Percentiles rank a stretch among this genome's conserved stretches.
phyloP scores from a whole-genome alignment of 371 early-diverging fungal species.

The Mortierella sp. region DNA sequence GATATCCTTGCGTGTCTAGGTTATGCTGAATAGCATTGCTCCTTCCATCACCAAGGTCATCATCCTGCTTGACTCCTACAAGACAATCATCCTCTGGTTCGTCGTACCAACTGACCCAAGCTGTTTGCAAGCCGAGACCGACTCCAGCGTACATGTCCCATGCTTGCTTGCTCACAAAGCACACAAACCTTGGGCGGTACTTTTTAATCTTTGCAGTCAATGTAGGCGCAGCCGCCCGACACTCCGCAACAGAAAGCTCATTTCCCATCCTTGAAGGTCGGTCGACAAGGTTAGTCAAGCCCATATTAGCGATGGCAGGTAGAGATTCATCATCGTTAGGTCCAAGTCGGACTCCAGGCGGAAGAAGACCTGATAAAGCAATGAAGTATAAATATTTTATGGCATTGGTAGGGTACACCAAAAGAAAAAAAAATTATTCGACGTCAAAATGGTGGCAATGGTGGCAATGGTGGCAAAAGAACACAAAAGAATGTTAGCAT shows the following conservation, averaged over 20 bases:
- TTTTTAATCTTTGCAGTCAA: slow-evolving; percentile 70
- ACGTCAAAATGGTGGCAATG: too few relatives aligned
- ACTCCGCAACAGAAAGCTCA: slow-evolving; percentile 71
- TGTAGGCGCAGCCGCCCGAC: slow-evolving; percentile 70
- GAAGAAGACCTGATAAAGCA: slow-evolving; percentile 27
- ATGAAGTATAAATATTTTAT: background rate
- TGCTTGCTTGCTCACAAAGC: slow-evolving; percentile 82
- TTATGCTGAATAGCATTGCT: slow-evolving; percentile 24
- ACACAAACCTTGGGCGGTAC: slow-evolving; percentile 73
- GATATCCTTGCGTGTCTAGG: slow-evolving; percentile 35
- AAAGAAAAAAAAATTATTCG: background rate
- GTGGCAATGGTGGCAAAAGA: background rate
- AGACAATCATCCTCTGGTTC: slow-evolving; percentile 28
- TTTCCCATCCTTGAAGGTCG: slow-evolving; percentile 68
- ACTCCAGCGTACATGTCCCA: slow-evolving; percentile 71
- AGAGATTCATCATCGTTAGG: slow-evolving; percentile 66
- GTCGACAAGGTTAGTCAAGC: slow-evolving; percentile 78
- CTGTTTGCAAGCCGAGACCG: slow-evolving; percentile 43
- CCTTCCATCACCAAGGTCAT: slow-evolving; percentile 6
- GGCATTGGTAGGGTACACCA: background rate
- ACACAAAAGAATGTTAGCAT: too few relatives aligned
- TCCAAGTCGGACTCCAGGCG: slow-evolving; percentile 32
- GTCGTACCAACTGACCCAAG: slow-evolving; percentile 50
- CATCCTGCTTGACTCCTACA: background rate
- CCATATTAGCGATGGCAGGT: slow-evolving; percentile 65